Base-by-base conservation (phyloP, 192 early-diverging fungal genomes). In the Entrophospora sp. region DNA sequence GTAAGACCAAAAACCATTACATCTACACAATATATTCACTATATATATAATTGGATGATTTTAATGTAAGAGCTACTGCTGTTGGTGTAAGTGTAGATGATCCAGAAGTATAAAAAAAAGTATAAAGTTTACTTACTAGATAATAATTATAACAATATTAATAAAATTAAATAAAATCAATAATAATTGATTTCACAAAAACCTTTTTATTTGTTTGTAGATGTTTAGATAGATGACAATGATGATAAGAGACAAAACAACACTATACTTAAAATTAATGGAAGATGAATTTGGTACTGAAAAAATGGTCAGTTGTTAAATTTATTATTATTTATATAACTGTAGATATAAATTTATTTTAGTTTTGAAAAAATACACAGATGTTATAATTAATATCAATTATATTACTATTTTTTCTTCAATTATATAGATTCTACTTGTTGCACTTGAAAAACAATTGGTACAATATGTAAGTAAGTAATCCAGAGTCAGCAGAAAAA, bases 11-110 rank as follows among this genome's bases (percentile, higher is more conserved):
- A 85, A 66, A 94, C 92, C 13, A 67, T 83, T n/a, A 88, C 87
- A 20, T 95, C 97, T 18, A 89, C 91, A 12, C 91, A 95, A 73
- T 99, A 92, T 73, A 96, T 99, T 70, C 84, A 94, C n/a, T 96
- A 97, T 72, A 99, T 99, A 65, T 99, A 99, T 84, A 99, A 99
- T 80, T 99, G 46, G 97, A 99, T 65, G 97, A 94, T 69, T 88
- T 94, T 2, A 92, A 91, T 70, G 93, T 99, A 28, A 83, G 96
- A 38, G 95, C 91, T 10, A 95, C 97, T 5, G 95, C 97, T 4
- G 94, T 97, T 79, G 94, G 92, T 31, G 84, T 91, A 20, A 77
- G 89, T 56, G 76, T 86, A 1, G 82, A 81, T n/a, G 93, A 95
- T 35, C 62, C 77, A 0, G 68, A 76, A 18, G 79, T 92, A n/a